phyloP scores from a whole-genome alignment of 768 basidiomycete genomes.

The Leccinum fibrillosum region DNA sequence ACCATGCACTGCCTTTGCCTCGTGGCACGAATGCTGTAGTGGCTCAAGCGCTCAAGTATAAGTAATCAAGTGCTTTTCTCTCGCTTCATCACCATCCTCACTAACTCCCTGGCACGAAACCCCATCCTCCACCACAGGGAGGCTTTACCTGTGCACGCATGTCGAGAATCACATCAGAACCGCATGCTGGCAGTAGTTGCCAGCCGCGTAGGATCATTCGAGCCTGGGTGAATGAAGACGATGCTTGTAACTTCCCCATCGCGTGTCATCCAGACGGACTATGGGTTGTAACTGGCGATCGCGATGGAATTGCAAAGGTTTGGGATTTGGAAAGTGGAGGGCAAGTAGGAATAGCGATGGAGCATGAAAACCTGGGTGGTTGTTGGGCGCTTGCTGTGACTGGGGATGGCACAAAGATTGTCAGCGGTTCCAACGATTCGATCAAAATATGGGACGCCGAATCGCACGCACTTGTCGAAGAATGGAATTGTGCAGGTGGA shows the following conservation, averaged over 20 bases:
- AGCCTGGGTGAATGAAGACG: too few relatives aligned
- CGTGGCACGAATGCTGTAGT: too few relatives aligned
- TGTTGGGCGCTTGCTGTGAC: neutral
- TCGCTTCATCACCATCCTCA: too few relatives aligned
- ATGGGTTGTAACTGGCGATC: neutral
- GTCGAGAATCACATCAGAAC: too few relatives aligned
- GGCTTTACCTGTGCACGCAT: too few relatives aligned
- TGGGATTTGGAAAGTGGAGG: neutral
- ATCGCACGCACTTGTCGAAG: neutral
- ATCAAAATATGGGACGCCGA: neutral
- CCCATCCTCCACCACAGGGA: too few relatives aligned
- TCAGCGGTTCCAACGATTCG: neutral
- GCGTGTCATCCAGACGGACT: neutral
- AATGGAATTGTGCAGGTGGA: accelerated
- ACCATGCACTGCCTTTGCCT: too few relatives aligned
- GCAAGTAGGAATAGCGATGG: neutral
- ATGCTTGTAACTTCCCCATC: accelerated
- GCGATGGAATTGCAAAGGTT: neutral
- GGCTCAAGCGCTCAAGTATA: too few relatives aligned
- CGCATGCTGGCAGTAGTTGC: too few relatives aligned
- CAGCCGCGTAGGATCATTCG: too few relatives aligned
- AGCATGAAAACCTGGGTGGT: neutral
- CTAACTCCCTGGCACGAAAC: too few relatives aligned
- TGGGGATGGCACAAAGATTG: neutral
- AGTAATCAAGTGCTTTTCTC: too few relatives aligned